Percentiles rank a stretch among this genome's conserved stretches.
These are phyloP conservation scores for Xerocomus nothofagi DNA, from an alignment of 1,284 basidiomycete species.

Conservation along the genomic window DNA sequence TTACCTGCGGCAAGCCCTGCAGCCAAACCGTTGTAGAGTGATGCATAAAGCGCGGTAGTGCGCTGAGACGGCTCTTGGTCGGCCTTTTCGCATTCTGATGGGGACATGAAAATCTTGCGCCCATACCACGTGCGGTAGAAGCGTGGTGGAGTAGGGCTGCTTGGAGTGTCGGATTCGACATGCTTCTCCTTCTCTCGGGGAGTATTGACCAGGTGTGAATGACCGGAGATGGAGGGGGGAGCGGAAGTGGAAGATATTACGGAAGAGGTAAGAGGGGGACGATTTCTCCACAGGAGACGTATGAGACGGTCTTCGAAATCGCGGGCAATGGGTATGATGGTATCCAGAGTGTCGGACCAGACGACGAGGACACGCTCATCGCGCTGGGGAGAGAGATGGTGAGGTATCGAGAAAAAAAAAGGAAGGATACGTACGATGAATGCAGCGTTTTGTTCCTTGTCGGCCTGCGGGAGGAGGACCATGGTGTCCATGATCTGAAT, in stretches of 20 bases:
- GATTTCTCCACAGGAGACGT: constrained; percentile 68
- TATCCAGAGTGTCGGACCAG: constrained; percentile 75
- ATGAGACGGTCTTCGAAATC: constrained; percentile 82
- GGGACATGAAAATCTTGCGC: constrained; percentile 28
- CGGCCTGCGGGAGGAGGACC: constrained; percentile 67
- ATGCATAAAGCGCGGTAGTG: constrained; percentile 69
- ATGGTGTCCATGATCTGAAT: constrained; percentile 73
- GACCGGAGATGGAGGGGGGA: constrained; percentile 30
- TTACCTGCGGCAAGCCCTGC: constrained; percentile 62
- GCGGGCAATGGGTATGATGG: constrained; percentile 66
- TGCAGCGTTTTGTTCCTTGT: constrained; percentile 83
- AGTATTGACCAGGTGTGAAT: constrained; percentile 19
- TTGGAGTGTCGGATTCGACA: constrained; percentile 6
- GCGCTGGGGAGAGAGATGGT: constrained; percentile 46
- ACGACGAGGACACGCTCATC: constrained; percentile 74
- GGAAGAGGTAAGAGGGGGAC: constrained; percentile 25
- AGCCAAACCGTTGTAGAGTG: constrained; percentile 75
- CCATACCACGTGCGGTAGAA: constrained; percentile 37
- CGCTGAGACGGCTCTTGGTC: constrained; percentile 38
- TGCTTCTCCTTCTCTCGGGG: constrained; percentile 22
- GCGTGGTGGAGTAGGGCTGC: constrained; percentile 14
- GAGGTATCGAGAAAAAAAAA: not conserved
- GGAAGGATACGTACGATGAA: constrained; percentile 61
- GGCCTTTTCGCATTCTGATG: constrained; percentile 50
- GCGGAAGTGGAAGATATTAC: constrained; percentile 19